Evolutionary conservation across 257 asterid genomes (phyloP), one percentile per base, ranked within the genome.

Genomic region (Rauvolfia tetraphylla): DNA sequence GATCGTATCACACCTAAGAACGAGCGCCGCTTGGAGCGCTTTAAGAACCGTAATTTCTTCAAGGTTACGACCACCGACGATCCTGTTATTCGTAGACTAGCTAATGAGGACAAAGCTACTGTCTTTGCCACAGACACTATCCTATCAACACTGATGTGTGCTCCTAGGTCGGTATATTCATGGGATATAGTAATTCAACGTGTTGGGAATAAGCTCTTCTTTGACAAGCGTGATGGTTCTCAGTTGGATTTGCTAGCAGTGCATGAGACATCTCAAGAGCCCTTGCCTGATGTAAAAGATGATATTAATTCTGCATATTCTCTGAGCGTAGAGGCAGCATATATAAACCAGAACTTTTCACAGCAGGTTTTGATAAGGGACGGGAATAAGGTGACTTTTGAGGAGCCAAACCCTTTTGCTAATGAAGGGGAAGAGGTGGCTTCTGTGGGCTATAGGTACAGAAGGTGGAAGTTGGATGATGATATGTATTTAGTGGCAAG

Each of bases 341-440:
- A 85, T 65, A 91, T 95, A 42, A 95, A 95, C 73, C 99, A 93
- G 88, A 93, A 91, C 81, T 95, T 95, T 69, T 95, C 99, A 0
- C 99, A 95, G 82, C 99, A 95, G 89, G 98, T 82, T 49, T 80
- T 95, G 89, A 72, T 91, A 20, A 87, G 96, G 89, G 97, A 93
- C 74, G 97, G 96, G 44, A 87, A 85, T 31, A 93, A 93, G 88
- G 91, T 95, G 36, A 53, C 83, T 31, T 95, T 90, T 59, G 98
- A 95, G 85, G 99, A 95, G 90, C 84, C 93, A 1, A 95, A 95
- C 80, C 99, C 99, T 0, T 93, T 95, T 82, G 98, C 97, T 0
- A 86, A 76, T 69, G 99, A 95, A 68, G 98, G 99, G 0, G 99
- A 95, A 81, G 99, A 95, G 65, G 99, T 88, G 54, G 99, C 99